These are phyloP conservation scores for Phytomonas serpens DNA, from an alignment of 208 protist genomes.

Conservation along the genomic window DNA sequence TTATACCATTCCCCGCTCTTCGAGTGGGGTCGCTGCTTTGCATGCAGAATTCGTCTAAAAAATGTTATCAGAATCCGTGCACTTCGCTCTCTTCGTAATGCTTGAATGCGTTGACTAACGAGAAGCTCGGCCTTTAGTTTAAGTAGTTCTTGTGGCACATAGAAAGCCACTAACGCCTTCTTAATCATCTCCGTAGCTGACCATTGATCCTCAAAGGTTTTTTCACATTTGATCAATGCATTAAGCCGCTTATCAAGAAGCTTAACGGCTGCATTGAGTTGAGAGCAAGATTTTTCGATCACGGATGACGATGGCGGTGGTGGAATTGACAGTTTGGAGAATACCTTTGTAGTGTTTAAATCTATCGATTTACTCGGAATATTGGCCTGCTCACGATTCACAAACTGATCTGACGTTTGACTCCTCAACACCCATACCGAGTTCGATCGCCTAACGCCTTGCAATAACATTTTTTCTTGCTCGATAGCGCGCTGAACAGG, in stretches of 20 bases:
- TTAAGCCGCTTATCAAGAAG: slow-evolving; percentile 46
- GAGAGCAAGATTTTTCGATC: slow-evolving; percentile 23
- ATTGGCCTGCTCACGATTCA: not conserved
- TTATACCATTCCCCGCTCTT: slow-evolving; percentile 20
- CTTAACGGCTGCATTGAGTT: slow-evolving; percentile 28
- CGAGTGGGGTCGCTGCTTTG: slow-evolving; percentile 2
- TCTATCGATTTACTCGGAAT: not conserved
- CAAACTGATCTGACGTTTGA: not conserved
- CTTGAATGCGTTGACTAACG: slow-evolving; percentile 18
- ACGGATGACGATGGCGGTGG: slow-evolving; percentile 17
- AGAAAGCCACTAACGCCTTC: slow-evolving; percentile 40
- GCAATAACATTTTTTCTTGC: not conserved
- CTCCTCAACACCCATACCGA: not conserved
- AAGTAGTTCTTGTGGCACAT: slow-evolving; percentile 50
- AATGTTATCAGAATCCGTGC: slow-evolving; percentile 50
- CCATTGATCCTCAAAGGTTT: slow-evolving; percentile 62
- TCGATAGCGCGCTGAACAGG: not conserved
- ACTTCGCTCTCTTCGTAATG: slow-evolving; percentile 32
- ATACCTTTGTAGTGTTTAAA: not conserved
- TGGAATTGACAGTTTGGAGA: slow-evolving; percentile 12
- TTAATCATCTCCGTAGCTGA: slow-evolving; percentile 46
- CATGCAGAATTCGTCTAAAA: slow-evolving; percentile 29
- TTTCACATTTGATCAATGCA: slow-evolving; percentile 45
- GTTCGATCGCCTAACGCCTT: not conserved
- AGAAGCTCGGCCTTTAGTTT: slow-evolving; percentile 29